These are phyloP conservation scores for Mycothermus thermophilus DNA, from an alignment of 495 filamentous ascomycete species.

Conservation along the genomic window DNA sequence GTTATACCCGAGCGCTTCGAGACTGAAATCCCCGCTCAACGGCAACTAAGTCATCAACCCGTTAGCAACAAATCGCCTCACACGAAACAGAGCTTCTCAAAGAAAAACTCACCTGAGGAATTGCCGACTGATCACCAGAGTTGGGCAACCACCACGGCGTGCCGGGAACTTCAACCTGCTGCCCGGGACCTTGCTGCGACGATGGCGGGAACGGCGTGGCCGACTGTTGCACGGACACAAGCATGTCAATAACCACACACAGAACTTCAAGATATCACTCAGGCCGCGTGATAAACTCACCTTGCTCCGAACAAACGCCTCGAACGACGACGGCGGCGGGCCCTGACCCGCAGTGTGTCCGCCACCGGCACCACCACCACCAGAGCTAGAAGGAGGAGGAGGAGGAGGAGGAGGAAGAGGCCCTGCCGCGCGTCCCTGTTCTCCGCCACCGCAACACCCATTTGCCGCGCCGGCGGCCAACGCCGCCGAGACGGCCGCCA, in stretches of 20 bases:
- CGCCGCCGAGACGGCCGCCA: no score
- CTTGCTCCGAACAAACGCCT: slow-evolving; percentile 14
- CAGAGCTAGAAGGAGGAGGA: no score
- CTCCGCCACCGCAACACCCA: no score
- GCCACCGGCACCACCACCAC: neutral
- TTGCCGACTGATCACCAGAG: slow-evolving; percentile 9
- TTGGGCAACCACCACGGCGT: slow-evolving; percentile 22
- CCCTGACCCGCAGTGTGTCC: neutral
- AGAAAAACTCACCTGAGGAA: slow-evolving; percentile 10
- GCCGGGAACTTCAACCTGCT: slow-evolving; percentile 13
- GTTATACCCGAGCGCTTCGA: slow-evolving; percentile 18
- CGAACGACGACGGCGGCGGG: slow-evolving; percentile 5
- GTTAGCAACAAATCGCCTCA: neutral
- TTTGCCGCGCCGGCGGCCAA: neutral
- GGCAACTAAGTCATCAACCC: neutral
- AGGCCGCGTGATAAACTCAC: slow-evolving; percentile 4
- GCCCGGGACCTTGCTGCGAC: slow-evolving; percentile 1
- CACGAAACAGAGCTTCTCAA: neutral
- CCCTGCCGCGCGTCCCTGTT: no score
- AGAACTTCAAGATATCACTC: neutral
- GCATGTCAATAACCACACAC: neutral
- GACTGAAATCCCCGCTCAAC: slow-evolving; percentile 14
- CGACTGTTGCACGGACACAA: no score
- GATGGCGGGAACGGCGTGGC: slow-evolving; percentile 16
- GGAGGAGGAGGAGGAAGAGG: no score